These are phyloP conservation scores for Cystobasidium ongulense DNA, from an alignment of 768 basidiomycete genomes.

Conservation along the genomic window DNA sequence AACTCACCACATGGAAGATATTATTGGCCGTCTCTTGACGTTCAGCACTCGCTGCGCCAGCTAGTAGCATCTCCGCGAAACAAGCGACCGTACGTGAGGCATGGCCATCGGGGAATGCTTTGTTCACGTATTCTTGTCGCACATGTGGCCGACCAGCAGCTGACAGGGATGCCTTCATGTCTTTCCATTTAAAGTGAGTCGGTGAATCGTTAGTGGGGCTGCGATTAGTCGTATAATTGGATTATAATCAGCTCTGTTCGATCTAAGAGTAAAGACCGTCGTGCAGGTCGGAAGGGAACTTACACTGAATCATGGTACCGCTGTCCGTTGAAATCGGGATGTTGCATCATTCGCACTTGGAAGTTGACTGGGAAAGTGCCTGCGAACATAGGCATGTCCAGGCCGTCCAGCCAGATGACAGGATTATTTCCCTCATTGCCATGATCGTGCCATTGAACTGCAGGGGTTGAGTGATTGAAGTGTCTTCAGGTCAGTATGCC, in stretches of 20 bases:
- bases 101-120: conserved; percentile 25
- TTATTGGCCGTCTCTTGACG: conserved; percentile 29
- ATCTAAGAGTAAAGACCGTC: too few relatives aligned
- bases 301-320: conserved; percentile 28
- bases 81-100: conserved; percentile 26
- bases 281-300: background rate
- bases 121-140: conserved; percentile 25
- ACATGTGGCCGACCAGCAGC: background rate
- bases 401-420: conserved; percentile 31
- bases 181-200: conserved; percentile 21
- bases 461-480: background rate
- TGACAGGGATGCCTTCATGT: conserved; percentile 21
- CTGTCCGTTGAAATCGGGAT: conserved; percentile 11
- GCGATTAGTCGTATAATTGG: background rate
- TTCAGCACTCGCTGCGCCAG: background rate
- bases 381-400: conserved; percentile 27
- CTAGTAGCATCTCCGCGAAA: conserved; percentile 9
- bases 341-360: conserved; percentile 30
- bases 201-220: background rate
- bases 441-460: conserved; percentile 32
- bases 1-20: conserved; percentile 28
- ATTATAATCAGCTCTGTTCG: too few relatives aligned
- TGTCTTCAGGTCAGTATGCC: too few relatives aligned
- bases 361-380: conserved; percentile 30
- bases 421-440: conserved; percentile 29